These are phyloP conservation scores for Cladosporium sp. DNA, from an alignment of 2,329 filamentous ascomycete species.

Conservation along the genomic window DNA sequence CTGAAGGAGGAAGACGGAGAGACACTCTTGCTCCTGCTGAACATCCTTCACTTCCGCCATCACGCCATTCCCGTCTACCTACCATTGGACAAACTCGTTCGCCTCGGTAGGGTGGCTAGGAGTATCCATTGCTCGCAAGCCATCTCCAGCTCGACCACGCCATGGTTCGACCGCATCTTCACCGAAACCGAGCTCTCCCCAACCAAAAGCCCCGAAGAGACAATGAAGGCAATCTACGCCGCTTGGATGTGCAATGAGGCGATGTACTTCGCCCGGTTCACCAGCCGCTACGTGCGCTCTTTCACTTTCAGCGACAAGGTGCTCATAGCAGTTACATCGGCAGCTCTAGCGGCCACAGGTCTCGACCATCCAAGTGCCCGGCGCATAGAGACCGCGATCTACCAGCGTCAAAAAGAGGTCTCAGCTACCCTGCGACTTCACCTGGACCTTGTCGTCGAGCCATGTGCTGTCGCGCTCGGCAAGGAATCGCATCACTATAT, in stretches of 20 bases:
- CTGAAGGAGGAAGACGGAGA: conserved; percentile 22
- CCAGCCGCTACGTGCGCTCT: conserved; percentile 19
- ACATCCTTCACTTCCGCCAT: conserved; percentile 25
- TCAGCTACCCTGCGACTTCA: conserved; percentile 17
- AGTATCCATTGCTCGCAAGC: conserved; percentile 23
- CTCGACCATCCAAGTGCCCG: background rate
- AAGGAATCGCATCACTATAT: conserved; percentile 22
- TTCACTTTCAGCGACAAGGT: conserved; percentile 3
- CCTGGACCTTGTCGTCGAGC: conserved; percentile 22
- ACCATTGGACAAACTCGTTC: conserved; percentile 16
- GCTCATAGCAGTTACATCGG: background rate
- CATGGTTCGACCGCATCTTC: conserved; percentile 27
- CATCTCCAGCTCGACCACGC: conserved; percentile 17
- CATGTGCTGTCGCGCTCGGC: conserved; percentile 20
- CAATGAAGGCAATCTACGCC: conserved; percentile 21
- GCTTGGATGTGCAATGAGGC: conserved; percentile 24
- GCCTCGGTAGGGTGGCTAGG: conserved; percentile 17
- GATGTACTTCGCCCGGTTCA: conserved; percentile 25
- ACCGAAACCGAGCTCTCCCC: conserved; percentile 11
- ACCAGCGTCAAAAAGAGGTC: conserved; percentile 2
- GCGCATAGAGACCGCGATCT: background rate
- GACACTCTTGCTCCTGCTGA: conserved; percentile 20
- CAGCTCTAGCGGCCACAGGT: background rate
- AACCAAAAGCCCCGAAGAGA: conserved; percentile 1
- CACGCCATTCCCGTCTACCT: conserved; percentile 21